Conservation (phyloP, 768 basidiomycete species). For the Candolleomyces eurysporus region DNA sequence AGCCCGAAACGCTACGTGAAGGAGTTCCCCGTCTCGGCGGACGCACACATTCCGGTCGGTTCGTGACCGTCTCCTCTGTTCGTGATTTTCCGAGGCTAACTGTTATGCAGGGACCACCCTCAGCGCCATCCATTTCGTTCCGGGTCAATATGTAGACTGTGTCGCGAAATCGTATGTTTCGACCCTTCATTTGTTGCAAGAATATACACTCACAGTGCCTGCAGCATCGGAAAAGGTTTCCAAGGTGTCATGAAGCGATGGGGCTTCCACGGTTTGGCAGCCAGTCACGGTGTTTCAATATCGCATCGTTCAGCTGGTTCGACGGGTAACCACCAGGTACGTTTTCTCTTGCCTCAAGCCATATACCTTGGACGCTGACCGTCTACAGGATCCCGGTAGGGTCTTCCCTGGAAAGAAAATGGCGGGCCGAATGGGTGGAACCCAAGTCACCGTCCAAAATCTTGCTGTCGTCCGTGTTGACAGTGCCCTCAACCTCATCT, state of each 20-base stretch:
- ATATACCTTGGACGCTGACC: constrained; percentile 2
- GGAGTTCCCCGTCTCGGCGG: constrained; percentile 86
- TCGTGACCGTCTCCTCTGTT: constrained; percentile 22
- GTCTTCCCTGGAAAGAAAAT: constrained; percentile 98
- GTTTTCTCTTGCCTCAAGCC: constrained; percentile 12
- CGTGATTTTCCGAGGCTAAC: neutral
- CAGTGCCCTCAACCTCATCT: constrained; percentile 80
- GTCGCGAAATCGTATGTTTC: constrained; percentile 80
- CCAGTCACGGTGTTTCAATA: constrained; percentile 94
- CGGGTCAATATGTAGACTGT: constrained; percentile 94
- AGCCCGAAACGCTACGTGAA: constrained; percentile 79
- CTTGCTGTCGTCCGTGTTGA: constrained; percentile 88
- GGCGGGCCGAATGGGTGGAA: constrained; percentile 90
- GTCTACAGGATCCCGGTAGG: constrained; percentile 84
- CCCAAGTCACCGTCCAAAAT: constrained; percentile 82
- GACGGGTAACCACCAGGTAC: constrained; percentile 91
- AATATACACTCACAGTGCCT: neutral
- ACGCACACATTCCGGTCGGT: constrained; percentile 91
- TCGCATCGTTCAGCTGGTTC: constrained; percentile 93
- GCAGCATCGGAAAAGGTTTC: constrained; percentile 94
- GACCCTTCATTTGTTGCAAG: neutral
- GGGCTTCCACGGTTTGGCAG: constrained; percentile 87
- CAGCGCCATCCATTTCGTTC: constrained; percentile 93
- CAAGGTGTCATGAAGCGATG: constrained; percentile 97
- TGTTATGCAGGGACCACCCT: constrained; percentile 70